These are phyloP conservation scores for Gossypium thurberi DNA, from an alignment of 345 rosid genomes.

Conservation along the genomic window DNA sequence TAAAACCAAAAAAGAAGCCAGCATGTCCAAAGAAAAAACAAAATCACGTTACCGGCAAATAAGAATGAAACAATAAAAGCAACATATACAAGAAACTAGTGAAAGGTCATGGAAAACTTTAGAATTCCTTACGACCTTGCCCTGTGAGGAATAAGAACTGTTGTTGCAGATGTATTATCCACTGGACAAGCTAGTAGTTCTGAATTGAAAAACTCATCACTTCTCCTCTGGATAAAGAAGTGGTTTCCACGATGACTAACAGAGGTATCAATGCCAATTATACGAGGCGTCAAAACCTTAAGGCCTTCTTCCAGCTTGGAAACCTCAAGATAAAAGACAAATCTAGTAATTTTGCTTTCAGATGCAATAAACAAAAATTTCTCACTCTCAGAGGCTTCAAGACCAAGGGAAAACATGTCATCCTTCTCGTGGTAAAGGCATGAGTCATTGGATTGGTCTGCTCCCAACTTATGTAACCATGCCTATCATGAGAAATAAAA, in stretches of 20 bases:
- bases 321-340: constrained; percentile 55
- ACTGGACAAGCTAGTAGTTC: constrained; percentile 68
- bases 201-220: constrained; percentile 72
- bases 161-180: constrained; percentile 49
- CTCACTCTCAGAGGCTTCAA: constrained; percentile 70
- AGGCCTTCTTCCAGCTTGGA: constrained; percentile 64
- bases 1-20: neutral
- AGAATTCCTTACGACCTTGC: constrained; percentile 42
- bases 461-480: constrained; percentile 86
- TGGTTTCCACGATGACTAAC: constrained; percentile 81
- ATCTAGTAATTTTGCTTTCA: constrained; percentile 67
- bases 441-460: constrained; percentile 57
- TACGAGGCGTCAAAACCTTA: constrained; percentile 65
- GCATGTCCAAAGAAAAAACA: constrained; percentile 1
- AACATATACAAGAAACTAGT: neutral
- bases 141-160: constrained; percentile 70
- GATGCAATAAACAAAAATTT: constrained; percentile 64
- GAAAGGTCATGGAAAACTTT: neutral
- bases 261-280: constrained; percentile 56
- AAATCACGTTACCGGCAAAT: neutral
- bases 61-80: neutral
- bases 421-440: constrained; percentile 90
- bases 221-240: constrained; percentile 73
- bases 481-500: constrained; percentile 33
- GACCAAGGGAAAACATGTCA: constrained; percentile 69